Conservation (phyloP, 768 basidiomycete genomes). For the Lactifluus pinguis region DNA sequence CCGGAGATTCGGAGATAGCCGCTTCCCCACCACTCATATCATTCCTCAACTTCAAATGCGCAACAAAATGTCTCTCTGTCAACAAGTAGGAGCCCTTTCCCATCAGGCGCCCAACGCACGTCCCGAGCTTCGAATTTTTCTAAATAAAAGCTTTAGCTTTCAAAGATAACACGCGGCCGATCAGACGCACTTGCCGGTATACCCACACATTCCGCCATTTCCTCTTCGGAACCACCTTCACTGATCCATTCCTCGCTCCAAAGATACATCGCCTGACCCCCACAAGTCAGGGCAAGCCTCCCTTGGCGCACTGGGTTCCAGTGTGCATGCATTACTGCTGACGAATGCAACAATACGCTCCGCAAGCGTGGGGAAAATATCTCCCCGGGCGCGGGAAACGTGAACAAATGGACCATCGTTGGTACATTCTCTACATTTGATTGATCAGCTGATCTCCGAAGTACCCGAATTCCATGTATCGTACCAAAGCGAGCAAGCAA, state of each 20-base stretch:
- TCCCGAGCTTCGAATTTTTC: constrained; percentile 66
- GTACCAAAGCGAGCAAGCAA: constrained; percentile 69
- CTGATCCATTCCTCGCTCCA: constrained; percentile 82
- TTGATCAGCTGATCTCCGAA: constrained; percentile 4
- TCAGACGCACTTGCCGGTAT: constrained; percentile 69
- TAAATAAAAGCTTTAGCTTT: constrained; percentile 22
- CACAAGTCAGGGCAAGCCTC: constrained; percentile 57
- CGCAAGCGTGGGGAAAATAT: constrained; percentile 53
- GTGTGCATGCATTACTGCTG: constrained; percentile 52
- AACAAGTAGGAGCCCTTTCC: constrained; percentile 66
- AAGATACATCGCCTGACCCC: constrained; percentile 54
- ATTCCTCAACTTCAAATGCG: constrained; percentile 19
- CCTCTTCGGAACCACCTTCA: constrained; percentile 45
- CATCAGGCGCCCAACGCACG: constrained; percentile 77
- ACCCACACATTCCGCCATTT: constrained; percentile 86
- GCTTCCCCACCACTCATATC: neutral
- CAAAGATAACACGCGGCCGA: neutral
- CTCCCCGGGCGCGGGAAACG: constrained; percentile 55
- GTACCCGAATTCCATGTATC: constrained; percentile 9
- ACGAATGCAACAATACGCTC: constrained; percentile 56
- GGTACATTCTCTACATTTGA: constrained; percentile 49
- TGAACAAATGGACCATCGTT: constrained; percentile 55
- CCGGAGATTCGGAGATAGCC: neutral
- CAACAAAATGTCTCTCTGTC: constrained; percentile 72
- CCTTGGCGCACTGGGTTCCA: constrained; percentile 88